Percentiles rank a stretch among this genome's conserved stretches.
phyloP scores from a whole-genome alignment of 352 stramenopile species.

The Phytophthora pseudosyringae region DNA sequence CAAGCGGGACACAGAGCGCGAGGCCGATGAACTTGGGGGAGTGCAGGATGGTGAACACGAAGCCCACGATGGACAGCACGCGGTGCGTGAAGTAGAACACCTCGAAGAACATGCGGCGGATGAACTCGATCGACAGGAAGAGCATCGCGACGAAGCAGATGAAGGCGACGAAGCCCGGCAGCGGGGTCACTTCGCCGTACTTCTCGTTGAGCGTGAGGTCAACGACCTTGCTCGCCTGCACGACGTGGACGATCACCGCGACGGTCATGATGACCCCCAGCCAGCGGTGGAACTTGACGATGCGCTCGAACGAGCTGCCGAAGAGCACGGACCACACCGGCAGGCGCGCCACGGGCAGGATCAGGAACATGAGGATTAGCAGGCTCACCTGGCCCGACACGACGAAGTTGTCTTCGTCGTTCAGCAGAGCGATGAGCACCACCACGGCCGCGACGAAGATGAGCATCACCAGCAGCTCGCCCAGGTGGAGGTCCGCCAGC shows the following conservation, averaged over 20 bases:
- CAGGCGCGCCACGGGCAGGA: constrained; percentile 68
- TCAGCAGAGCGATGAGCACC: constrained; percentile 49
- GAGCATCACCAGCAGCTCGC: constrained; percentile 68
- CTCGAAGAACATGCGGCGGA: constrained; percentile 75
- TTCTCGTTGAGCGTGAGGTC: constrained; percentile 48
- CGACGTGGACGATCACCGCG: constrained; percentile 64
- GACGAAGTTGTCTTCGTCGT: constrained; percentile 41
- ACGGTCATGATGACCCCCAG: constrained; percentile 68
- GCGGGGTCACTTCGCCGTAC: constrained; percentile 59
- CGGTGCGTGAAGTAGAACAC: constrained; percentile 84
- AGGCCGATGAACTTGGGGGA: constrained; percentile 55
- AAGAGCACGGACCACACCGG: constrained; percentile 76
- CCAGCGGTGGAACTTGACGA: constrained; percentile 88
- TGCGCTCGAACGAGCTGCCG: constrained; percentile 78
- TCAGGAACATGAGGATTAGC: constrained; percentile 82
- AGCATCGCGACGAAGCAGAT: constrained; percentile 62
- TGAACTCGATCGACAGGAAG: constrained; percentile 59
- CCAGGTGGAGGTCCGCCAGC: constrained; percentile 62
- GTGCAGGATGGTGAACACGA: constrained; percentile 83
- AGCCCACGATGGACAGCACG: constrained; percentile 70
- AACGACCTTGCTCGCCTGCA: constrained; percentile 54
- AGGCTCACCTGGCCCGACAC: constrained; percentile 65
- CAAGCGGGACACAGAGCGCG: constrained; percentile 68
- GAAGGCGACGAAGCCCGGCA: constrained; percentile 74
- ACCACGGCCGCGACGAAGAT: constrained; percentile 66